Conservation (phyloP, 768 basidiomycete species). For the Lentinula edodes region DNA sequence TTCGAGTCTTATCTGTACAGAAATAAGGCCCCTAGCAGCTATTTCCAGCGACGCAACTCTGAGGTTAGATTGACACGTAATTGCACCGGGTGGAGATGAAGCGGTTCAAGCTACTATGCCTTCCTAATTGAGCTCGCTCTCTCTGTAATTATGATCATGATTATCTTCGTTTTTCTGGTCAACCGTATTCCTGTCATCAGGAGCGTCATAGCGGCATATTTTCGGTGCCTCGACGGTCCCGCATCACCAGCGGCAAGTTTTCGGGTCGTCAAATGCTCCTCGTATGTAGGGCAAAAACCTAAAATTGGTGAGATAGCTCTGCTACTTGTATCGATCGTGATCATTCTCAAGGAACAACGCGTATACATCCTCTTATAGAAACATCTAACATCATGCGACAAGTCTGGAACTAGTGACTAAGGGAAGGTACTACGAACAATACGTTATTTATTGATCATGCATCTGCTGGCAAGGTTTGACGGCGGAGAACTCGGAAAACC, state of each 20-base stretch:
- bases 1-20: not conserved
- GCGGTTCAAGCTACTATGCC: not conserved
- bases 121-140: not conserved
- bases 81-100: not conserved
- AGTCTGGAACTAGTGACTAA: not conserved
- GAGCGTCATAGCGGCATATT: not conserved
- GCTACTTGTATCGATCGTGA: not conserved
- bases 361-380: not conserved
- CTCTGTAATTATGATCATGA: not conserved
- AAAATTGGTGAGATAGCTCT: not conserved
- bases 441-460: not conserved
- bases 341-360: not conserved
- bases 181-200: not conserved
- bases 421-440: not conserved
- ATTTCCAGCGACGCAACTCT: not conserved
- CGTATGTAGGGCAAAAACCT: not conserved
- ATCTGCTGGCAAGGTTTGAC: not conserved
- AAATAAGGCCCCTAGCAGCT: not conserved
- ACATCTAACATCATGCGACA: not conserved
- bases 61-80: not conserved
- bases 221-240: not conserved
- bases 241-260: not conserved
- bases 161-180: not conserved
- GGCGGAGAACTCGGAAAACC: not conserved
- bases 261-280: not conserved